Evolutionary conservation across 2,329 filamentous ascomycete species (phyloP).

Genomic region (Coniella vitis): DNA sequence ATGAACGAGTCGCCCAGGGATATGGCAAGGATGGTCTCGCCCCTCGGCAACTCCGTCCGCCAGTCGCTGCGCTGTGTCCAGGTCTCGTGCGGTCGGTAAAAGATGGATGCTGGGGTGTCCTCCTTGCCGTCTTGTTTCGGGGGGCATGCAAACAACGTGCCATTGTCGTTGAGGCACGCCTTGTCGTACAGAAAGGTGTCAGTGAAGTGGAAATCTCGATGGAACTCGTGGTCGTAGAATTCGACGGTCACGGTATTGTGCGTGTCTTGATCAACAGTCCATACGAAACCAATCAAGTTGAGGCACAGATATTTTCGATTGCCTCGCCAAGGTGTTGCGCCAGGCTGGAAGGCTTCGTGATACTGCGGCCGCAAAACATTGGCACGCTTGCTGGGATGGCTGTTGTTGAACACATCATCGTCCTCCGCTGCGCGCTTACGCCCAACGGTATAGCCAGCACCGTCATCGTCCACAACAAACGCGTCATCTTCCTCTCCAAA

Average conservation of each 20-base stretch:
- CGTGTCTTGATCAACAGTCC: constrained; percentile 93
- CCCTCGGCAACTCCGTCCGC: constrained; percentile 77
- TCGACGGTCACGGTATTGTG: constrained; percentile 93
- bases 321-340: constrained; percentile 91
- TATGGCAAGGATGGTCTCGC: constrained; percentile 82
- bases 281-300: constrained; percentile 89
- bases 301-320: constrained; percentile 90
- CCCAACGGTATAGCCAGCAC: constrained; percentile 73
- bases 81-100: constrained; percentile 93
- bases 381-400: constrained; percentile 41
- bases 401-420: constrained; percentile 44
- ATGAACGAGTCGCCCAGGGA: constrained; percentile 88
- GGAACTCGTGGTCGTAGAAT: constrained; percentile 90
- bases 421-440: constrained; percentile 45
- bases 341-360: constrained; percentile 85
- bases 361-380: constrained; percentile 54
- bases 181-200: constrained; percentile 96
- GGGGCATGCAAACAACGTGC: constrained; percentile 77
- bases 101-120: constrained; percentile 68
- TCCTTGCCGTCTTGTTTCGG: constrained; percentile 50
- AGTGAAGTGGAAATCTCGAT: constrained; percentile 95
- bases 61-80: constrained; percentile 91
- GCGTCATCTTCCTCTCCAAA: constrained; percentile 55
- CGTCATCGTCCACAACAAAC: constrained; percentile 93
- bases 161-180: constrained; percentile 81